Evolutionary conservation across 768 basidiomycete genomes (phyloP).

Genomic region (Dictyophora rubrovolvata): DNA sequence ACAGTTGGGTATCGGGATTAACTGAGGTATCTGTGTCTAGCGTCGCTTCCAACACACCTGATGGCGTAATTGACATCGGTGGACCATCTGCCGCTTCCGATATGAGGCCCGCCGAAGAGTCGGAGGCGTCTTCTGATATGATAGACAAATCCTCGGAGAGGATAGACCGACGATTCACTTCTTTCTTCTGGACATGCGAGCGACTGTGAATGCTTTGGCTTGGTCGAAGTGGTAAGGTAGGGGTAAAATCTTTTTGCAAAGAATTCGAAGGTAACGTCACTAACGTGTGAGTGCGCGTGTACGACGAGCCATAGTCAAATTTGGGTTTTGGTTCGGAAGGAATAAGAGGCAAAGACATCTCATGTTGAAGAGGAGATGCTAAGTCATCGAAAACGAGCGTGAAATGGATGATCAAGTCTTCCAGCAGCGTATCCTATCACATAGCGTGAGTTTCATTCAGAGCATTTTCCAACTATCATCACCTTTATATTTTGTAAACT

Average conservation of each 20-base stretch:
- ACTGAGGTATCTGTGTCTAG: neutral
- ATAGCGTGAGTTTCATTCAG: no score
- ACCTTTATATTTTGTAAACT: conserved; percentile 73
- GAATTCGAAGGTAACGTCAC: conserved; percentile 31
- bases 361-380: conserved; percentile 23
- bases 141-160: neutral
- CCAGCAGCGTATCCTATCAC: conserved; percentile 62
- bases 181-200: neutral
- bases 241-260: conserved; percentile 49
- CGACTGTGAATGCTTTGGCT: conserved; percentile 54
- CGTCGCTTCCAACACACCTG: neutral
- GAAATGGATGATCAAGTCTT: conserved; percentile 70
- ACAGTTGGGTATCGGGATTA: neutral
- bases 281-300: conserved; percentile 53
- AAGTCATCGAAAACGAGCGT: conserved; percentile 57
- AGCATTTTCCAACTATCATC: no score
- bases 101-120: neutral
- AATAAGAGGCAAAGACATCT: conserved; percentile 66
- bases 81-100: neutral
- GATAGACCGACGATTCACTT: neutral
- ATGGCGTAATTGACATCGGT: neutral
- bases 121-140: neutral
- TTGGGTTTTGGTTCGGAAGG: conserved; percentile 47
- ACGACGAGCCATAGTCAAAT: conserved; percentile 59
- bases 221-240: conserved; percentile 58